A percentile compares a stretch with the other conserved stretches of the same genome.
Evolutionary conservation across 106 monocot genomes (phyloP).

Genomic region (Cymbidium sinense): DNA sequence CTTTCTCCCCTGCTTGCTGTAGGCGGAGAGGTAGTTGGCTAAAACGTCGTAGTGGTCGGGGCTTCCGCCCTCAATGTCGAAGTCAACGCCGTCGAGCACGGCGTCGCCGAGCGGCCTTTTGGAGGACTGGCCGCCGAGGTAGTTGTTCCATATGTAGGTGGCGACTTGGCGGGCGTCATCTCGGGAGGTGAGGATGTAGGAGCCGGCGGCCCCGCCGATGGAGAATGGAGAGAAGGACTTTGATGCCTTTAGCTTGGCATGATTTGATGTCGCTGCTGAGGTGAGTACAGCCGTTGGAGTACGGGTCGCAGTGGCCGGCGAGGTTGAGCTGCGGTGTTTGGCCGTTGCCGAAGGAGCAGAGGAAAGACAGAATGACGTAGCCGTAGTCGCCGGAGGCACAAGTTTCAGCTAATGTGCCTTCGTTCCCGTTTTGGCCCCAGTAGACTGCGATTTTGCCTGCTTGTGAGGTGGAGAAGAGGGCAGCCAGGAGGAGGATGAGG

Average conservation of each 20-base stretch:
- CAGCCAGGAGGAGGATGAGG: not conserved
- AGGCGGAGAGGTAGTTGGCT: constrained; percentile 5
- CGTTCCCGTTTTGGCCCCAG: constrained; percentile 47
- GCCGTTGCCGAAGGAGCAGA: constrained; percentile 12
- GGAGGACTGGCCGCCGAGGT: constrained; percentile 14
- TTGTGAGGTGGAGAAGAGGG: not conserved
- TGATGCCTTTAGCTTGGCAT: constrained; percentile 17
- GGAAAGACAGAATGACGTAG: constrained; percentile 17
- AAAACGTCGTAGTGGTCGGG: constrained; percentile 17
- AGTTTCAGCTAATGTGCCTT: constrained; percentile 30
- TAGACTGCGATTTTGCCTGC: constrained; percentile 33
- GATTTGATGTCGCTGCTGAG: constrained; percentile 21
- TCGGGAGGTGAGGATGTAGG: constrained; percentile 12
- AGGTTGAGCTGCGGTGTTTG: constrained; percentile 16
- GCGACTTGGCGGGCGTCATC: constrained; percentile 21
- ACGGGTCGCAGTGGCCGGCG: constrained; percentile 16
- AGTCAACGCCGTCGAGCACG: constrained; percentile 20
- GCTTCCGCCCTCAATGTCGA: constrained; percentile 21
- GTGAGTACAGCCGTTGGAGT: constrained; percentile 7
- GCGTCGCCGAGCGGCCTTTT: constrained; percentile 14
- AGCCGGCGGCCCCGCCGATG: constrained; percentile 19
- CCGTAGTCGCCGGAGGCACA: constrained; percentile 38
- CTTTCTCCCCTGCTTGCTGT: constrained; percentile 5
- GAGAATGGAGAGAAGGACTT: constrained; percentile 20
- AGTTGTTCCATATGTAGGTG: constrained; percentile 19